Evolutionary conservation across 2,329 filamentous ascomycete species (phyloP).

Genomic region (Fusarium hostae): DNA sequence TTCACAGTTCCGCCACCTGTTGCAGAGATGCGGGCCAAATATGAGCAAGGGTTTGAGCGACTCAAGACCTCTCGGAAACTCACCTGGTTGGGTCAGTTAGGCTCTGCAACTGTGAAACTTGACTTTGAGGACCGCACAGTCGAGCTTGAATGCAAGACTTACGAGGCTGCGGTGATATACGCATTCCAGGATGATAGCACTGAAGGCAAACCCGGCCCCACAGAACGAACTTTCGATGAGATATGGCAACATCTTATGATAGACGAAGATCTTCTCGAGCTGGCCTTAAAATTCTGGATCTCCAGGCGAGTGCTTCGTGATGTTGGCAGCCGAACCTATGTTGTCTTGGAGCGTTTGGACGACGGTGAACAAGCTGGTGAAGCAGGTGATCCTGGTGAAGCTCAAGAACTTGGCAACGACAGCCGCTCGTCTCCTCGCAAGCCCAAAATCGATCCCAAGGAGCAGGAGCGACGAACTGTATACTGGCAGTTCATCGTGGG

Average conservation of each 20-base stretch:
- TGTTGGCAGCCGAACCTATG: slow-evolving; percentile 64
- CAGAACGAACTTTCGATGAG: slow-evolving; percentile 61
- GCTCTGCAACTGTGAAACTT: slow-evolving; percentile 82
- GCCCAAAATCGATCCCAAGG: slow-evolving; percentile 70
- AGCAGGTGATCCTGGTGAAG: slow-evolving; percentile 48
- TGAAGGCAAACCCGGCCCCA: slow-evolving; percentile 49
- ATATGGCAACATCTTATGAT: slow-evolving; percentile 72
- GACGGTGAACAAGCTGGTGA: slow-evolving; percentile 46
- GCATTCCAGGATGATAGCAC: slow-evolving; percentile 71
- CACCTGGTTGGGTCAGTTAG: slow-evolving; percentile 86
- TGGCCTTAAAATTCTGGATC: slow-evolving; percentile 78
- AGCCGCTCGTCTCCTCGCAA: slow-evolving; percentile 60
- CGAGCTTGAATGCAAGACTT: slow-evolving; percentile 78
- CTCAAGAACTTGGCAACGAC: slow-evolving; percentile 38
- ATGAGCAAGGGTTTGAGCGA: slow-evolving; percentile 79
- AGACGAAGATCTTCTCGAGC: slow-evolving; percentile 76
- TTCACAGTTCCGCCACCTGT: slow-evolving; percentile 73
- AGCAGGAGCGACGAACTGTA: slow-evolving; percentile 68
- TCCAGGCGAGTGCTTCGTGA: slow-evolving; percentile 73
- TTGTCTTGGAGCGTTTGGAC: slow-evolving; percentile 74
- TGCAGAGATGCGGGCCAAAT: slow-evolving; percentile 71
- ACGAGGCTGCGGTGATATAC: slow-evolving; percentile 88
- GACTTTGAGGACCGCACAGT: slow-evolving; percentile 84
- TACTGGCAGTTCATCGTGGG: slow-evolving; percentile 94
- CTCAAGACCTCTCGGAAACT: slow-evolving; percentile 88